Base-by-base conservation (phyloP, 169 alveolate genomes). In the Eimeria falciformis region DNA sequence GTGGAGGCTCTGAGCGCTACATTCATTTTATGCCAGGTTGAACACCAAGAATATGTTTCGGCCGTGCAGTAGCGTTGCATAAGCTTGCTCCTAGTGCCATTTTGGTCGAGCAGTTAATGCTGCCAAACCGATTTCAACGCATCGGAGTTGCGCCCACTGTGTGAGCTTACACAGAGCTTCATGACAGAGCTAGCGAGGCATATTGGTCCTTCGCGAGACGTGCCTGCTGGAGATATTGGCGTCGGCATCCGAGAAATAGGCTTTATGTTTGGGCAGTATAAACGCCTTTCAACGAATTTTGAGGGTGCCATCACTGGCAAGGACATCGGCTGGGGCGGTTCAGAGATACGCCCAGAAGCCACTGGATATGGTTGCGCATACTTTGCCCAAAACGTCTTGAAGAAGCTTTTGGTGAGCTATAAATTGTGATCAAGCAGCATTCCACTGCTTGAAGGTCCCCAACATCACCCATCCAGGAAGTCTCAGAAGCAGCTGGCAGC, bases 161-260 rank as follows among this genome's bases (percentile, higher is more conserved):
- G 12, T 62, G 12, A 7, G 3, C n/a, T 47, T 79, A 5, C 18
- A 0, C 91, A 91, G 91, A 68, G 77, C 11, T 79, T 91, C 45
- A 92, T 92, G 94, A 82, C 94, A 37, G 92, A 92, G 88, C 91
- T 96, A 46, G 92, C 92, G 62, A 92, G 96, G 81, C 97, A 97
- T 79, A 94, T 97, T 55, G 98, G 98, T 0, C 95, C 97, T 18
- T 45, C 94, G 66, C 94, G 97, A 1, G 98, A 97, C 86, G 97
- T 97, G 27, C 98, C 98, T 11, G 98, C 98, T 21, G 98, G 98
- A 18, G 98, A 97, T 75, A 97, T 97, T 23, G 98, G 98, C 1
- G 98, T 97, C 25, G 98, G 98, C 0, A 97, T 94, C 11, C 95
- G 97, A 23, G 98, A 97, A 91, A 95, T 97, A 18, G 98, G 98